Evolutionary conservation across 768 basidiomycete genomes (phyloP).

Genomic region (Suillus bovinus): DNA sequence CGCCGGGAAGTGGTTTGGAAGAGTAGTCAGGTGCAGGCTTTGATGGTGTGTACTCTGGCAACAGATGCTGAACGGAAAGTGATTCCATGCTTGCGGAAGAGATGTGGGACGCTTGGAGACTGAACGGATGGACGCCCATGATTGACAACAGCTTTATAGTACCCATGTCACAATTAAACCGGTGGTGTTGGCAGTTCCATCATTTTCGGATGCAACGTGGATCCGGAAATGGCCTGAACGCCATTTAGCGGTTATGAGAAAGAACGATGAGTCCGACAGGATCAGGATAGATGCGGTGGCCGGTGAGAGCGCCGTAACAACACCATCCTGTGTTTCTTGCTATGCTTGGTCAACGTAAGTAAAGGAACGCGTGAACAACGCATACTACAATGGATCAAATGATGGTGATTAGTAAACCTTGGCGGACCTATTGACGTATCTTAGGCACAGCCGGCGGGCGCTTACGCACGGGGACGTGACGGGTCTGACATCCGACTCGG

Average conservation of each 20-base stretch:
- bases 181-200: slow-evolving; percentile 2
- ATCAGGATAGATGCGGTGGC: slow-evolving; percentile 1
- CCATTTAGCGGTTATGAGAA: not conserved
- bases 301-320: not conserved
- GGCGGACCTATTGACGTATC: not conserved
- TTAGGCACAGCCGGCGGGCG: not conserved
- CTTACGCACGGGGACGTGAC: too few relatives aligned
- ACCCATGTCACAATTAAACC: not conserved
- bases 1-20: slow-evolving; percentile 49
- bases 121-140: not conserved
- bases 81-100: not conserved
- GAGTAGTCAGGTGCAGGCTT: slow-evolving; percentile 60
- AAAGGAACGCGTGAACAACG: not conserved
- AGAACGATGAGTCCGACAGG: not conserved
- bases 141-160: not conserved
- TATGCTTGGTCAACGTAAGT: not conserved
- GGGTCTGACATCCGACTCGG: too few relatives aligned
- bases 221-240: not conserved
- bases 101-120: not conserved
- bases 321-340: not conserved
- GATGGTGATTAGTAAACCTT: not conserved
- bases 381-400: not conserved
- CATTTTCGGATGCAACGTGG: slow-evolving; percentile 3
- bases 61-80: slow-evolving; percentile 18
- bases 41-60: slow-evolving; percentile 58